A percentile compares a stretch with the other conserved stretches of the same genome.
phyloP scores from a whole-genome alignment of 169 alveolate genomes.

The Plasmodium sp. region DNA sequence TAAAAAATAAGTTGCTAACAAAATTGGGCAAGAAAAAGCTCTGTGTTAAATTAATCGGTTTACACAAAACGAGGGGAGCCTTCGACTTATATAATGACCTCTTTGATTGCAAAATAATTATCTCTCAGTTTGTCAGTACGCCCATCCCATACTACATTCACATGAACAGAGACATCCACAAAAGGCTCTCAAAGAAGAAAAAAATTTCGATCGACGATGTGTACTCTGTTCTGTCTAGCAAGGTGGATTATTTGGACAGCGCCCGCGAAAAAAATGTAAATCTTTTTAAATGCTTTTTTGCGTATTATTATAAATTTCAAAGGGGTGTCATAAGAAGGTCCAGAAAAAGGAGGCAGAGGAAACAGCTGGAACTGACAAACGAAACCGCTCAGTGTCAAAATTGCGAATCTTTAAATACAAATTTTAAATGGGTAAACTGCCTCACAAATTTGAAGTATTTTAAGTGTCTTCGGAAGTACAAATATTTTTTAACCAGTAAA shows the following conservation, averaged over 20 bases:
- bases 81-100: slow-evolving; percentile 31
- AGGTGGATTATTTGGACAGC: slow-evolving; percentile 29
- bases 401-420: neutral
- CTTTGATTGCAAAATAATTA: slow-evolving; percentile 54
- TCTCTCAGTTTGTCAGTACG: slow-evolving; percentile 18
- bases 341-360: neutral
- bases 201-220: slow-evolving; percentile 16
- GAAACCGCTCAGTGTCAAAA: neutral
- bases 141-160: slow-evolving; percentile 43
- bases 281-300: slow-evolving; percentile 56
- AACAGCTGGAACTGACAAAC: neutral
- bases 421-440: slow-evolving; percentile 39
- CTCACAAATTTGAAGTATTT: slow-evolving; percentile 29
- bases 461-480: slow-evolving; percentile 40
- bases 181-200: neutral
- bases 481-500: slow-evolving; percentile 17
- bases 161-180: slow-evolving; percentile 1
- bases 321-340: neutral
- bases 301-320: slow-evolving; percentile 30
- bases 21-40: slow-evolving; percentile 3
- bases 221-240: slow-evolving; percentile 11
- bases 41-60: slow-evolving; percentile 61
- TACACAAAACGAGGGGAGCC: slow-evolving; percentile 10
- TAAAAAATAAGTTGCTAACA: slow-evolving; percentile 54
- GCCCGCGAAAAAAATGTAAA: neutral